Conservation (phyloP, 371 early-diverging fungal genomes). For the Haplosporangium sp. region DNA sequence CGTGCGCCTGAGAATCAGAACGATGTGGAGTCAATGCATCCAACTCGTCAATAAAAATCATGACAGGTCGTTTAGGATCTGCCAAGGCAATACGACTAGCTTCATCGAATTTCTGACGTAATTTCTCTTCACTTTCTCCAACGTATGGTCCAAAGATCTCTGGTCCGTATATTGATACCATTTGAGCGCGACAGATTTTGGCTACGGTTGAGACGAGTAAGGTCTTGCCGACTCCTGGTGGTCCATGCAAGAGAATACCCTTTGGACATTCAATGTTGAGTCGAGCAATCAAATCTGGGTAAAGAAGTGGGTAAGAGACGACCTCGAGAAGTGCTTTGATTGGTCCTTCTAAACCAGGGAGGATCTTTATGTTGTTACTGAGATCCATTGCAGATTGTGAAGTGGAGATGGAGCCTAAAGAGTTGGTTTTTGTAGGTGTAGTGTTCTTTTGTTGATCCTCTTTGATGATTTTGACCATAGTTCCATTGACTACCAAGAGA, state of each 20-base stretch:
- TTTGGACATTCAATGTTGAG: constrained; percentile 87
- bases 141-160: constrained; percentile 92
- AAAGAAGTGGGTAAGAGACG: constrained; percentile 82
- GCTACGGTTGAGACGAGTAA: constrained; percentile 80
- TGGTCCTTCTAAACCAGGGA: constrained; percentile 72
- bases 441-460: constrained; percentile 6
- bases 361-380: constrained; percentile 24
- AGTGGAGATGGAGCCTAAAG: not conserved
- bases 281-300: constrained; percentile 70
- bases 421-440: constrained; percentile 21
- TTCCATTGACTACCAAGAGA: constrained; percentile 35
- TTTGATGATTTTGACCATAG: constrained; percentile 31
- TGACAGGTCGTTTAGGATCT: constrained; percentile 67
- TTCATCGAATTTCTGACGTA: constrained; percentile 87
- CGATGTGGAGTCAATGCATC: constrained; percentile 96
- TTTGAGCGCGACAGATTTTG: constrained; percentile 66
- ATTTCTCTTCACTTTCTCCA: constrained; percentile 94
- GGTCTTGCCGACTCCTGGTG: constrained; percentile 98
- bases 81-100: constrained; percentile 68
- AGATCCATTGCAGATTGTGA: constrained; percentile 4
- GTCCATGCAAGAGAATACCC: constrained; percentile 92
- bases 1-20: constrained; percentile 79
- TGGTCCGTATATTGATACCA: constrained; percentile 85
- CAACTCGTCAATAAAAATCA: constrained; percentile 99
- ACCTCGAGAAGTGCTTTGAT: constrained; percentile 80